phyloP scores from a whole-genome alignment of 768 basidiomycete species.

The Lenzites betulinus region DNA sequence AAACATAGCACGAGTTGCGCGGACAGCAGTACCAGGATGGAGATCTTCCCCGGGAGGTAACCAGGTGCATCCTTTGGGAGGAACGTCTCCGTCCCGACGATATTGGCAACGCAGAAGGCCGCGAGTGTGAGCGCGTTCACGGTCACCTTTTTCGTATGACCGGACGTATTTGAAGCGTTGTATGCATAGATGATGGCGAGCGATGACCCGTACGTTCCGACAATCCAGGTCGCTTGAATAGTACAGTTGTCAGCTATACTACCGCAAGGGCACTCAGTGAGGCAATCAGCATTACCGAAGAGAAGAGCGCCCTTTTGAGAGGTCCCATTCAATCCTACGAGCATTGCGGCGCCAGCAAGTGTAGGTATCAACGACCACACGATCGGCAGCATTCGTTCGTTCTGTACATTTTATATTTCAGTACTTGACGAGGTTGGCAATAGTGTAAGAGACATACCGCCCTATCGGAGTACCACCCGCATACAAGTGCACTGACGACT shows the following conservation, averaged over 20 bases:
- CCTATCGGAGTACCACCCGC: conserved; percentile 68
- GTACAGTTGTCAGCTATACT: not conserved
- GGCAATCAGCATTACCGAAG: conserved; percentile 45
- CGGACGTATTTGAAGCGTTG: conserved; percentile 64
- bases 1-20: conserved; percentile 52
- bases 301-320: conserved; percentile 53
- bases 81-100: conserved; percentile 66
- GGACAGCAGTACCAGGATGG: conserved; percentile 60
- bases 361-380: conserved; percentile 59
- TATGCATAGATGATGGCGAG: conserved; percentile 67
- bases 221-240: conserved; percentile 48
- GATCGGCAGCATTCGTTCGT: conserved; percentile 64
- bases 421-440: too few species aligned
- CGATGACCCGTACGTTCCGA: conserved; percentile 60
- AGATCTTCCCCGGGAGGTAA: conserved; percentile 68
- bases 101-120: conserved; percentile 59
- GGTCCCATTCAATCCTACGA: conserved; percentile 52
- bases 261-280: too few species aligned
- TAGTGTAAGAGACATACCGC: conserved; percentile 40
- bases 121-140: conserved; percentile 63
- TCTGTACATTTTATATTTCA: conserved; percentile 30
- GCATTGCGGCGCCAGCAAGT: conserved; percentile 49
- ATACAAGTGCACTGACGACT: conserved; percentile 48
- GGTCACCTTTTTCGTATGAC: conserved; percentile 68
- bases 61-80: conserved; percentile 60